Percentiles rank a stretch among this genome's conserved stretches.
phyloP scores from a whole-genome alignment of 2,329 filamentous ascomycete species.

The Trichoderma koningii region DNA sequence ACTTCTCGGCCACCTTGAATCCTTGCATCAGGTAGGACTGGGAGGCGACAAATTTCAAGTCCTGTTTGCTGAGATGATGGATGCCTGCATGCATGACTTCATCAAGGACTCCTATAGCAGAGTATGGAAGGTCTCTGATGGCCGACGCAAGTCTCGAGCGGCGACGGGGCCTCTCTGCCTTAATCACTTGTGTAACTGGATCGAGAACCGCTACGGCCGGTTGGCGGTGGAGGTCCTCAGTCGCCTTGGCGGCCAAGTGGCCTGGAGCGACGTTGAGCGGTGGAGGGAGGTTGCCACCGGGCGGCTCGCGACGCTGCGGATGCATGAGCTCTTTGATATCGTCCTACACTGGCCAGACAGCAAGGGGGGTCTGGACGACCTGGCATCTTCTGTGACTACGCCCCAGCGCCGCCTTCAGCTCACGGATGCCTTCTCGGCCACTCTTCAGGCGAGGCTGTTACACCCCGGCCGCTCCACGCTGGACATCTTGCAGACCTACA shows the following conservation, averaged over 20 bases:
- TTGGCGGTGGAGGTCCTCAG: conserved; percentile 64
- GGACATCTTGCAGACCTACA: conserved; percentile 75
- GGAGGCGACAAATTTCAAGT: conserved; percentile 70
- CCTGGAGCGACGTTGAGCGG: conserved; percentile 61
- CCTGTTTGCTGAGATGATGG: conserved; percentile 71
- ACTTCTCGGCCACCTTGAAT: conserved; percentile 58
- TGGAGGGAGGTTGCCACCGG: conserved; percentile 72
- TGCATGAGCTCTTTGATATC: conserved; percentile 76
- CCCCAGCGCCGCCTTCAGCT: conserved; percentile 69
- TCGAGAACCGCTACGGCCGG: conserved; percentile 66
- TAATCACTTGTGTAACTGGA: conserved; percentile 63
- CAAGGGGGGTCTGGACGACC: conserved; percentile 71
- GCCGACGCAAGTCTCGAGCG: conserved; percentile 28
- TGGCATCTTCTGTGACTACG: conserved; percentile 69
- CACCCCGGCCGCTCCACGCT: conserved; percentile 76
- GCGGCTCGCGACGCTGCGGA: conserved; percentile 68
- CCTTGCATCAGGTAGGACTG: conserved; percentile 65
- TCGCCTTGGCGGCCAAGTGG: conserved; percentile 48
- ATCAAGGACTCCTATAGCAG: conserved; percentile 64
- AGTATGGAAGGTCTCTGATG: conserved; percentile 52
- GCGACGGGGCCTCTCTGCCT: conserved; percentile 55
- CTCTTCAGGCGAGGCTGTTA: conserved; percentile 66
- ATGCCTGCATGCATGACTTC: conserved; percentile 64
- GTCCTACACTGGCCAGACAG: conserved; percentile 74
- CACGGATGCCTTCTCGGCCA: conserved; percentile 67